Conservation (phyloP, 2,329 filamentous ascomycete genomes). For the Penicillium sp. region DNA sequence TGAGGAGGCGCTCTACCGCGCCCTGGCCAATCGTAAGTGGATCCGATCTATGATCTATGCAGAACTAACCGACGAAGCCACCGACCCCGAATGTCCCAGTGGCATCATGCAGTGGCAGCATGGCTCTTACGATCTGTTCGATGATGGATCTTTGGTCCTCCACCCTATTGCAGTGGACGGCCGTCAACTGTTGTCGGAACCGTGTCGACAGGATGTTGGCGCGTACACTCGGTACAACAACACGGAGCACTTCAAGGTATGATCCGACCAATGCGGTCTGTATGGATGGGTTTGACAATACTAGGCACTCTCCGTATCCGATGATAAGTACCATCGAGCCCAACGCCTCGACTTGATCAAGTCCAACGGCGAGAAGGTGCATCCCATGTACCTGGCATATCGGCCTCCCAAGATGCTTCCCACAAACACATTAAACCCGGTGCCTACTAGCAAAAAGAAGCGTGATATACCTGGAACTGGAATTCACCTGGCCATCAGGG, state of each 20-base stretch:
- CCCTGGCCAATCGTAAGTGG: conserved; percentile 63
- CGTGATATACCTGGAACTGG: conserved; percentile 12
- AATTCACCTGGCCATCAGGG: conserved; percentile 27
- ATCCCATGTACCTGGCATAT: conserved; percentile 66
- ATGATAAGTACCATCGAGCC: conserved; percentile 61
- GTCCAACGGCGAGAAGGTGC: conserved; percentile 63
- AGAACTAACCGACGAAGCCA: conserved; percentile 44
- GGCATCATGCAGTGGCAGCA: conserved; percentile 73
- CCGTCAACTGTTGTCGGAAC: conserved; percentile 64
- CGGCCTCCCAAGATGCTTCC: conserved; percentile 67
- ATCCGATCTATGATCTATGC: background rate
- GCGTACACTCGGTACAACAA: conserved; percentile 67
- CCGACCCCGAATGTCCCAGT: conserved; percentile 59
- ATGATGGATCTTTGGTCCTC: conserved; percentile 59
- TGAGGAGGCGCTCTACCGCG: conserved; percentile 69
- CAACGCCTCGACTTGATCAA: conserved; percentile 63
- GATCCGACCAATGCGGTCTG: background rate
- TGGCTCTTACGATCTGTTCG: conserved; percentile 57
- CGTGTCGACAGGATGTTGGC: conserved; percentile 56
- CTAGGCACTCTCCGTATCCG: conserved; percentile 45
- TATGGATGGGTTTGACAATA: conserved; percentile 5
- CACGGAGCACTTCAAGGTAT: conserved; percentile 61
- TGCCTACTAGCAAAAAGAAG: conserved; percentile 36
- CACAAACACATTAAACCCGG: conserved; percentile 63
- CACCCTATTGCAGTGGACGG: conserved; percentile 65